Conservation (phyloP, 805 yeast genomes). For the Ogataea nitratoaversa region DNA sequence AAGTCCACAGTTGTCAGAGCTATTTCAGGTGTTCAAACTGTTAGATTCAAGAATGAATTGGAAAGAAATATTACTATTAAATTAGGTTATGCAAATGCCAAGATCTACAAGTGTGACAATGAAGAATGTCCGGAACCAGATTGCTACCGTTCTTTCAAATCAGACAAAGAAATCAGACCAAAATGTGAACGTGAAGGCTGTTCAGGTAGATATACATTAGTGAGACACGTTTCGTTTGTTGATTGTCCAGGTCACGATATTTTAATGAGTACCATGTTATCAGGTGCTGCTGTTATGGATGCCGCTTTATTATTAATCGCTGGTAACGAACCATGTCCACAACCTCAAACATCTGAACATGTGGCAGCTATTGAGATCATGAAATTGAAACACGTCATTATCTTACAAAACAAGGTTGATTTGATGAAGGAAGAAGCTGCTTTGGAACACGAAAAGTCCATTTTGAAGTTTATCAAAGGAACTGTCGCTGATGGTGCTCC, state of each 20-base stretch:
- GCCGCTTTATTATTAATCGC: constrained; percentile 95
- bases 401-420: constrained; percentile 96
- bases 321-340: constrained; percentile 99
- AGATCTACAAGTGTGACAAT: constrained; percentile 89
- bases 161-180: constrained; percentile 93
- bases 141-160: constrained; percentile 89
- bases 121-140: constrained; percentile 88
- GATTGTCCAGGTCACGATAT: constrained; percentile 99
- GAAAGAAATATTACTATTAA: constrained; percentile 99
- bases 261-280: constrained; percentile 99
- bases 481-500: constrained; percentile 99
- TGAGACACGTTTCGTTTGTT: constrained; percentile 96
- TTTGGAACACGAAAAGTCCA: constrained; percentile 89
- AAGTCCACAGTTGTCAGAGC: constrained; percentile 98
- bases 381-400: constrained; percentile 95
- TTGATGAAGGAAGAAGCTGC: constrained; percentile 97
- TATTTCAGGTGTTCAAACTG: constrained; percentile 98
- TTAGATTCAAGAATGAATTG: constrained; percentile 96
- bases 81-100: constrained; percentile 98
- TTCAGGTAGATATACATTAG: constrained; percentile 79
- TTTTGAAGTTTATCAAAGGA: constrained; percentile 89
- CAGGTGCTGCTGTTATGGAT: constrained; percentile 99
- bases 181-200: constrained; percentile 87
- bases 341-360: constrained; percentile 99
- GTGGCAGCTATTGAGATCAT: constrained; percentile 98